Evolutionary conservation across 805 yeast species (phyloP), one percentile per base, ranked within the genome.

Genomic region (Spencermartinsiella europaea): DNA sequence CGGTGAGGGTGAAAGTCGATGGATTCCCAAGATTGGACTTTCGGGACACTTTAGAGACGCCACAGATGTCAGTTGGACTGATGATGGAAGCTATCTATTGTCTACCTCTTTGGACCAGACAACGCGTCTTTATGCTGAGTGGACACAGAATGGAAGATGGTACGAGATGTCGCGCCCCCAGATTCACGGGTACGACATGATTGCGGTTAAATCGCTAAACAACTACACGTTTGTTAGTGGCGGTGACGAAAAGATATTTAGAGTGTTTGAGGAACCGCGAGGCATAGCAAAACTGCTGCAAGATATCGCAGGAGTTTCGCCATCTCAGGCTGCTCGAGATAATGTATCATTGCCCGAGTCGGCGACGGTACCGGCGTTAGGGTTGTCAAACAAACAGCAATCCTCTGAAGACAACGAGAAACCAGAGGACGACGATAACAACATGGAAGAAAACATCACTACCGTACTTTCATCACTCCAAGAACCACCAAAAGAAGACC

Each of bases 171-270:
- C 96, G 1, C 77, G 99, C 56, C 98, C 99, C 0, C 99, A 93
- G 65, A 93, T 93, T 52, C 99, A 93, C 64, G 99, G 99, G 5
- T 93, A 88, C 62, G 98, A 93, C 61, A 89, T 93, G 97, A 74
- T 86, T 34, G 81, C 95, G 54, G 71, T 85, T 5, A 78, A 81
- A 34, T 72, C 83, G 10, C 64, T 93, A 12, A 66, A 76, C 15
- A 66, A 72, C 42, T 72, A 84, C 0, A 70, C 76, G 52, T 91
- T 86, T 68, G 85, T 90, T 2, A 86, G 96, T 45, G 98, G 90
- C 14, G 98, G 97, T 40, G 99, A 95, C 61, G 99, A 93, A 61
- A 95, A 93, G 68, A 81, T 88, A 8, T 65, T 91, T 52, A 73
- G 99, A 55, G 85, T 89, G 0, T 93, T 95, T 63, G 90, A 85